phyloP scores from a whole-genome alignment of 176 grass and related monocot species.

The Oropetium thomaeum region DNA sequence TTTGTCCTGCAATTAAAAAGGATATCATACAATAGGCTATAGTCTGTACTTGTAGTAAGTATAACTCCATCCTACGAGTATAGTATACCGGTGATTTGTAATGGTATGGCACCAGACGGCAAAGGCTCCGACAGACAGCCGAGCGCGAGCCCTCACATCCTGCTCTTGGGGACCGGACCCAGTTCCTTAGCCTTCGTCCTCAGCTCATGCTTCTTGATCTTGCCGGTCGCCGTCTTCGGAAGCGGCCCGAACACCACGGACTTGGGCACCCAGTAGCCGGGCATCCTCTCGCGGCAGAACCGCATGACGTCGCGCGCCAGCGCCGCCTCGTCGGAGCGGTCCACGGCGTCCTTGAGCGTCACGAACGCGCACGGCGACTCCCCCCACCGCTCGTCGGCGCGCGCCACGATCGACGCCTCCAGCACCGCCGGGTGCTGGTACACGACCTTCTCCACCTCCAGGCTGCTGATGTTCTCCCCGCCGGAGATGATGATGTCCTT shows the following conservation, averaged over 20 bases:
- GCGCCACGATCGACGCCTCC: slow-evolving; percentile 81
- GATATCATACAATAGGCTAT: not conserved
- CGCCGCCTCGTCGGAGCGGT: slow-evolving; percentile 43
- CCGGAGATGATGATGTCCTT: slow-evolving; percentile 99
- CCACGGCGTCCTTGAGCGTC: slow-evolving; percentile 54
- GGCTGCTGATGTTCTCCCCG: slow-evolving; percentile 94
- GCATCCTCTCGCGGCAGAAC: slow-evolving; percentile 76
- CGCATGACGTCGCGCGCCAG: slow-evolving; percentile 59
- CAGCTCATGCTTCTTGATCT: slow-evolving; percentile 96
- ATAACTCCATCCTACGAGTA: slow-evolving; percentile 2
- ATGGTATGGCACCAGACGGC: not conserved
- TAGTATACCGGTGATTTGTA: not conserved
- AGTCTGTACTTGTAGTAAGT: not conserved
- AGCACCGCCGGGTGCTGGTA: slow-evolving; percentile 82
- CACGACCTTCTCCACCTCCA: slow-evolving; percentile 86
- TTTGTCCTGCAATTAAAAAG: not conserved
- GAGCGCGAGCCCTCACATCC: slow-evolving; percentile 49
- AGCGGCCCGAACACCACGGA: slow-evolving; percentile 87
- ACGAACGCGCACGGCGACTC: slow-evolving; percentile 94
- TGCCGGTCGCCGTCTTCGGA: slow-evolving; percentile 92
- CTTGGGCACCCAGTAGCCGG: slow-evolving; percentile 92
- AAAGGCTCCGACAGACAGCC: not conserved
- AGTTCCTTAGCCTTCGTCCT: slow-evolving; percentile 73
- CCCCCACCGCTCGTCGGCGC: slow-evolving; percentile 85
- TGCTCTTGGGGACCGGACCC: slow-evolving; percentile 77